Percentiles rank a stretch among this genome's conserved stretches.
Evolutionary conservation across 805 yeast species (phyloP).

Genomic region (Clavispora santaluciae): DNA sequence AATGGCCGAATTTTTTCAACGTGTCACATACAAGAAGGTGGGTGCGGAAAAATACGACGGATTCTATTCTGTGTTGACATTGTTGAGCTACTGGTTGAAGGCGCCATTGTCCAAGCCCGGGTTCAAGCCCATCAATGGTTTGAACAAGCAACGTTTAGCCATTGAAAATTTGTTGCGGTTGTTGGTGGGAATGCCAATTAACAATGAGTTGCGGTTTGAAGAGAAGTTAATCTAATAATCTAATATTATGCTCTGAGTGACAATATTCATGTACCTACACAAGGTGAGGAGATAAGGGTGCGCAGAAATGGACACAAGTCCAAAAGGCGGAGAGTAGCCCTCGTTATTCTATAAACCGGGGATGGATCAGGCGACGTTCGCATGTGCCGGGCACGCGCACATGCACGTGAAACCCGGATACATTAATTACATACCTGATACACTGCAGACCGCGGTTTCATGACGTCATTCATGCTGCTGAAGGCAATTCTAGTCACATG

Average conservation of each 20-base stretch:
- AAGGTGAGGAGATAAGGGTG: too few species aligned
- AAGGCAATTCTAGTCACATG: background rate
- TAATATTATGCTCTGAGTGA: background rate
- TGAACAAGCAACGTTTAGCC: constrained; percentile 91
- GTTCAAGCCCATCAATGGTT: constrained; percentile 82
- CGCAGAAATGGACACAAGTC: background rate
- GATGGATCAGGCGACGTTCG: too few species aligned
- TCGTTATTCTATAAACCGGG: too few species aligned
- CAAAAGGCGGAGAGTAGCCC: background rate
- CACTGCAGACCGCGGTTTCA: too few species aligned
- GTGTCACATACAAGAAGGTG: constrained; percentile 71
- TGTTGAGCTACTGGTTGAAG: constrained; percentile 91
- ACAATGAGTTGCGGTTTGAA: constrained; percentile 90
- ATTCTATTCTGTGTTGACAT: constrained; percentile 80
- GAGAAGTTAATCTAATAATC: constrained; percentile 57
- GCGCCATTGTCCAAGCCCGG: constrained; percentile 94
- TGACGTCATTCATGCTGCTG: too few species aligned
- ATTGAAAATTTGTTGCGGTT: constrained; percentile 87
- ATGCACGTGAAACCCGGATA: too few species aligned
- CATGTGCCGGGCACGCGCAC: too few species aligned
- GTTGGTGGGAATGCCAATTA: constrained; percentile 83
- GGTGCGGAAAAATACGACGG: constrained; percentile 49
- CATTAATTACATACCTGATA: too few species aligned
- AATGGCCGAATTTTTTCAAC: constrained; percentile 82
- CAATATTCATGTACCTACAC: background rate